Evolutionary conservation across 352 stramenopile genomes (phyloP).

Genomic region (Pythium dissimile): DNA sequence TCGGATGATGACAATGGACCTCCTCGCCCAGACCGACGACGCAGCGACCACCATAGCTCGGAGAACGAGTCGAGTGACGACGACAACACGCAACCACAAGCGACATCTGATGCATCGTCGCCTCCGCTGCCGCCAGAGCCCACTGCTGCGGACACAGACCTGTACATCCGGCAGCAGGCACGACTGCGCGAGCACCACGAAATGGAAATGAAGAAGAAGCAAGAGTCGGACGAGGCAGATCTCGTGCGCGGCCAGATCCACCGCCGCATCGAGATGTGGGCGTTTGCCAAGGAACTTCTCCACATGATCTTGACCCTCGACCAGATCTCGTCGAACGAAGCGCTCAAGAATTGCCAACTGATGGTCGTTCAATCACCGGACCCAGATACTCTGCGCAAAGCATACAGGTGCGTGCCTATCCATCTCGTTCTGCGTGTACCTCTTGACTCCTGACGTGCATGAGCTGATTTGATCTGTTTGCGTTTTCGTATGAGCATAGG

Average conservation of each 20-base stretch:
- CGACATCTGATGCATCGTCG: constrained; percentile 26
- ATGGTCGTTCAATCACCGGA: constrained; percentile 79
- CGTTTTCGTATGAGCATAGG: constrained; percentile 27
- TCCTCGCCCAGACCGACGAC: constrained; percentile 29
- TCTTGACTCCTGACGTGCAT: too few species aligned
- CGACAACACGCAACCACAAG: constrained; percentile 14
- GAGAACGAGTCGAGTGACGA: constrained; percentile 43
- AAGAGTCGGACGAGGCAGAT: constrained; percentile 78
- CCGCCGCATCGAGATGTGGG: constrained; percentile 74
- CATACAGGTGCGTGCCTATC: constrained; percentile 50
- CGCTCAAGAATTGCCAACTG: constrained; percentile 69
- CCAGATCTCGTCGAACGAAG: constrained; percentile 70
- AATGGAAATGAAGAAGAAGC: constrained; percentile 76
- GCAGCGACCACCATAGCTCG: constrained; percentile 54
- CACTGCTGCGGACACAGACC: constrained; percentile 61
- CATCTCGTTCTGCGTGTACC: neutral
- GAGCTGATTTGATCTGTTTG: neutral
- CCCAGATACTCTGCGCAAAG: constrained; percentile 78
- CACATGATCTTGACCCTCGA: constrained; percentile 86
- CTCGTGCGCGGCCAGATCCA: constrained; percentile 74
- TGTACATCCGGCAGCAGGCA: constrained; percentile 82
- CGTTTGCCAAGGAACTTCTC: constrained; percentile 77
- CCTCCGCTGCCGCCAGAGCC: constrained; percentile 71
- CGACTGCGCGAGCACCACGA: constrained; percentile 78
- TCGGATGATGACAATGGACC: constrained; percentile 39